Base-by-base conservation (phyloP, 2,329 filamentous ascomycete genomes). In the Diaporthe batatas region DNA sequence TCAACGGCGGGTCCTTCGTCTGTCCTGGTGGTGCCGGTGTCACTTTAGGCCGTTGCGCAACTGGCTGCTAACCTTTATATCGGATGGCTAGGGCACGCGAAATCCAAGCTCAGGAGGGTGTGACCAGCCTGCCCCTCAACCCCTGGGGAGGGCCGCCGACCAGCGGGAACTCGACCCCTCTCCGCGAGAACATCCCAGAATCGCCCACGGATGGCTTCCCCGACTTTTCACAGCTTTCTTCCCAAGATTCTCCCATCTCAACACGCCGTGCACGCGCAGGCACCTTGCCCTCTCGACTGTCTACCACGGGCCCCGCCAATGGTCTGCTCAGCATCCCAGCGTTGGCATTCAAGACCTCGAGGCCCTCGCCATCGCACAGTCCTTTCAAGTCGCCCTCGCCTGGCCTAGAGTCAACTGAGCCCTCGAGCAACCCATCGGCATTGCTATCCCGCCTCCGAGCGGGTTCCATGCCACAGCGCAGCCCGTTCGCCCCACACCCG, bases 131-230 rank as follows among this genome's bases (percentile, higher is more conserved):
- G 79, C 88, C 87, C 82, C 83, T 92, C 68, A 91, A 92, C 80
- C 92, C 93, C 55, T 98, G 96, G 96, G 95, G 95, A 87, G 96
- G 96, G 14, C 96, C 96, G 76, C 96, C 96, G 64, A 98, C 96
- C 71, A 98, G 96, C 82, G 96, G 96, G 76, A 96, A 98, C 83
- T 98, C 96, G 25, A 98, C 96, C 54, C 96, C 96, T 77, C 89
- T 99, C 68, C 94, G 96, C 79, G 96, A 98, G 85, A 98, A 96
- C 76, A 98, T 99, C 75, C 95, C 96, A 76, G 96, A 99, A 84
- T 98, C 96, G 47, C 96, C 96, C 42, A 96, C 93, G 76, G 96
- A 98, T 85, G 96, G 94, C 77, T 98, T 98, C 78, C 95, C 96
- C 73, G 95, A 98, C 82, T 94, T 98, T 81, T 89, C 93, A 76